Evolutionary conservation across 495 filamentous ascomycete genomes (phyloP), one percentile per base, ranked within the genome.

Genomic region (Trichoderma virens): DNA sequence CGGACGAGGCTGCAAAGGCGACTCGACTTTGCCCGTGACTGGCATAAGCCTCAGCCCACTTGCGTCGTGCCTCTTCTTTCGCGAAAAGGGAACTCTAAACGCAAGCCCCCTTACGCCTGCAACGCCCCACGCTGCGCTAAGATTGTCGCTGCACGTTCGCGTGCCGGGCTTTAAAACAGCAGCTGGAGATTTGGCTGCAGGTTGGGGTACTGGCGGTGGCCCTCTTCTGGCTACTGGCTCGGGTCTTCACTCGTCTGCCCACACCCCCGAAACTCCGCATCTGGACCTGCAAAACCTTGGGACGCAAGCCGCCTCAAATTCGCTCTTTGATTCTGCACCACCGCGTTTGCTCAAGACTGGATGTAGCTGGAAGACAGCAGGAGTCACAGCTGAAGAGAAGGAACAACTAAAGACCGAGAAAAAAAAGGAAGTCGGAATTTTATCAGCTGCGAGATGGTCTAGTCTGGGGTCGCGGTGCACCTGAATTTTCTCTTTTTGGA

Each of bases 121-220:
- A 56, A 56, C 51, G 51, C 51, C 51, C 51, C 51, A 56, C 51
- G 51, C 25, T 28, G 51, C 51, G 51, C 51, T 30, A 56, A 56
- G 51, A 56, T 56, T 56, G 51, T 27, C 51, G 51, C 51, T 56
- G 51, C 51, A 56, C 51, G 51, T 56, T 56, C 51, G 51, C 51
- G 51, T 30, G 27, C 51, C 51, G 23, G 23, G 51, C 28, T 56
- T 56, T 56, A 30, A 8, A 56, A 56, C 14, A 56, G 51, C 41
- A n/a, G 41, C 41, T 14, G 41, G 13, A 16, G 41, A n/a, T 11
- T 56, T 28, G 14, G 51, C 51, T 56, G 51, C 51, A 56, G 25
- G 51, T 27, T 56, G 51, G 51, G 51, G 51, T 56, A 56, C 28
- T 56, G 51, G 51, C 51, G 51, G 51, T 30, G 51, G 51, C 51